Conservation (phyloP, 2,329 filamentous ascomycete species). For the Trichoderma citrinoviride region DNA sequence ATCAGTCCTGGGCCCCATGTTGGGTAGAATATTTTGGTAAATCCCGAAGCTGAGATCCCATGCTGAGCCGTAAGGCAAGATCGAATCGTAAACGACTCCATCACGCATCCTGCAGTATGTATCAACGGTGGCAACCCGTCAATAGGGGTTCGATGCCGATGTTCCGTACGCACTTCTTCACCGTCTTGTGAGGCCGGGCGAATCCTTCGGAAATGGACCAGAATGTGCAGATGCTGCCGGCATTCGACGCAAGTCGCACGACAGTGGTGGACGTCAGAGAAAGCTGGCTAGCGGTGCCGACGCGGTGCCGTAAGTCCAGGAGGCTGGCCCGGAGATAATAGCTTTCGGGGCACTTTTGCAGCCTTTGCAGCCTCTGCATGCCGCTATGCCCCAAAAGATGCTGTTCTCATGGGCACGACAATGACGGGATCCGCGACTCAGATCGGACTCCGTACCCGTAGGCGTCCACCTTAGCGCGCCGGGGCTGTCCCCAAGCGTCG, state of each 20-base stretch:
- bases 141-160: slow-evolving; percentile 5
- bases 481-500: neutral
- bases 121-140: neutral
- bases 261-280: neutral
- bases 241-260: neutral
- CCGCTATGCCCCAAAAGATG: neutral
- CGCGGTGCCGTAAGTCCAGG: neutral
- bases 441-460: slow-evolving; percentile 14
- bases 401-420: neutral
- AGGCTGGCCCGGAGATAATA: slow-evolving; percentile 13
- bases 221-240: neutral
- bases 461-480: neutral
- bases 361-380: no score
- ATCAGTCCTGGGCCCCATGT: neutral
- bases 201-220: neutral
- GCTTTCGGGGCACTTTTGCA: slow-evolving; percentile 13
- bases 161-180: neutral
- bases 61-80: neutral
- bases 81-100: neutral
- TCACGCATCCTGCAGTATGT: neutral
- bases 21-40: neutral
- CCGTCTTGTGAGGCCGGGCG: neutral
- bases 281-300: neutral
- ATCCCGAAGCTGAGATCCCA: neutral
- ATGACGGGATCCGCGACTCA: neutral